Base-by-base conservation (phyloP, 1,139 yeast genomes). In the Debaryomycetaceae sp. region DNA sequence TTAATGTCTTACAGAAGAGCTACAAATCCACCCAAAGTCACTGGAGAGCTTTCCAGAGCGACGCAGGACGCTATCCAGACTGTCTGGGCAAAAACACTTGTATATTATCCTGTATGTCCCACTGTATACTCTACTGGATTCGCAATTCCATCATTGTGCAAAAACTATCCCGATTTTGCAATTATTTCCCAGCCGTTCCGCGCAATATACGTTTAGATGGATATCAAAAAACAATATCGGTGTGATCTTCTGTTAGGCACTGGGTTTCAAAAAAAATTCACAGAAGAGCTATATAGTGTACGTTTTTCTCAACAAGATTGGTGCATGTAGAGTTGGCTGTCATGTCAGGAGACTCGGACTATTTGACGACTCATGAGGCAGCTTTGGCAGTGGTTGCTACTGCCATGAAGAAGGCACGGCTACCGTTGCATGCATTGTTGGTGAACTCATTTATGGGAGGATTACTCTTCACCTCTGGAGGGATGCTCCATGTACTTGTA, bases 321-420 rank as follows among this genome's bases (percentile, higher is more conserved):
- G 8, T 27, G 11, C 11, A 7, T 8, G 11, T 27, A 7, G 11
- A 34, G 8, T n/a, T 9, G n/a, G 3, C 8, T 7, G 37, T 8
- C 5, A 63, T 63, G 68, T 63, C 56, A 13, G 69, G 65, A 49
- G 87, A 83, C 50, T 68, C 80, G 7, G 65, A 72, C 53, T 85
- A 84, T 57, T 72, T 84, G 43, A 80, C 89, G 6, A 87, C 91
- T 7, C 81, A 85, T 60, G 95, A 86, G 54, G 83, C 93, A 1
- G 93, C 93, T 1, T 62, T 86, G 42, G 93, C 93, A 0, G 84
- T 84, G 41, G 90, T 86, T 31, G 95, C 95, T 6, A 86, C 93
- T 0, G 75, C 88, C 2, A 86, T 85, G 93, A 86, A 86, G 59
- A 86, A 86, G 57, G 78, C 91, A 2, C 72, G 95, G 57, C 72